Conservation (phyloP, 352 stramenopile genomes). For the Pythium myriotylum region DNA sequence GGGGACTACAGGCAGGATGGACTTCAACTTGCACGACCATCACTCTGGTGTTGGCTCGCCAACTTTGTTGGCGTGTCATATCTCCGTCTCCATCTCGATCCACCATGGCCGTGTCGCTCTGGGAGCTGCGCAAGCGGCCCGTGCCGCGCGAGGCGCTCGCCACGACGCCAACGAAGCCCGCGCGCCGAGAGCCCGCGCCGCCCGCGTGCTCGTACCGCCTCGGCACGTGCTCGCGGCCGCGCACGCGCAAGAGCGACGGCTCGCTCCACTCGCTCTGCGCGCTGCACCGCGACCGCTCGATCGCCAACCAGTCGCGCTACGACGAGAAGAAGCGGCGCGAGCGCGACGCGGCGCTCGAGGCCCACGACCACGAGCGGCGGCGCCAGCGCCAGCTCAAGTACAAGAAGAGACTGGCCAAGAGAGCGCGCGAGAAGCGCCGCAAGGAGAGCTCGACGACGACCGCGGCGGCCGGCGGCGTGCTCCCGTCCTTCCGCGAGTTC, state of each 20-base stretch:
- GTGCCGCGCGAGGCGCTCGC: neutral
- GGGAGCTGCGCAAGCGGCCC: constrained; percentile 21
- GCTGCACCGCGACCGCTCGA: constrained; percentile 21
- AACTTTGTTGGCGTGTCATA: constrained; percentile 1
- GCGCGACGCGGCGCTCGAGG: neutral
- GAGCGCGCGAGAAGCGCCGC: neutral
- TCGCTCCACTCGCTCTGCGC: constrained; percentile 25
- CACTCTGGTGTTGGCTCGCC: neutral
- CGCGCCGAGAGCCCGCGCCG: no score
- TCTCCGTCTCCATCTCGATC: neutral
- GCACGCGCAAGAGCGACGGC: constrained; percentile 19
- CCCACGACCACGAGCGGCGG: no score
- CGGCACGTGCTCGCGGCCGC: constrained; percentile 2
- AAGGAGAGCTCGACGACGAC: no score
- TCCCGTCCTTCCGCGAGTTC: neutral
- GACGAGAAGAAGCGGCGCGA: constrained; percentile 19
- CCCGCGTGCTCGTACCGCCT: constrained; percentile 14
- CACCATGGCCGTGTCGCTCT: constrained; percentile 12
- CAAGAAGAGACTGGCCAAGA: neutral
- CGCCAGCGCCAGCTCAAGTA: neutral
- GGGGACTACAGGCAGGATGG: no score
- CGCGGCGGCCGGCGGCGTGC: neutral
- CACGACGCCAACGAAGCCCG: no score
- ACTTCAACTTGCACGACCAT: no score
- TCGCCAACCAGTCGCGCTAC: constrained; percentile 22